Base-by-base conservation (phyloP, 2,329 filamentous ascomycete genomes). In the Cordyceps fumosorosea region DNA sequence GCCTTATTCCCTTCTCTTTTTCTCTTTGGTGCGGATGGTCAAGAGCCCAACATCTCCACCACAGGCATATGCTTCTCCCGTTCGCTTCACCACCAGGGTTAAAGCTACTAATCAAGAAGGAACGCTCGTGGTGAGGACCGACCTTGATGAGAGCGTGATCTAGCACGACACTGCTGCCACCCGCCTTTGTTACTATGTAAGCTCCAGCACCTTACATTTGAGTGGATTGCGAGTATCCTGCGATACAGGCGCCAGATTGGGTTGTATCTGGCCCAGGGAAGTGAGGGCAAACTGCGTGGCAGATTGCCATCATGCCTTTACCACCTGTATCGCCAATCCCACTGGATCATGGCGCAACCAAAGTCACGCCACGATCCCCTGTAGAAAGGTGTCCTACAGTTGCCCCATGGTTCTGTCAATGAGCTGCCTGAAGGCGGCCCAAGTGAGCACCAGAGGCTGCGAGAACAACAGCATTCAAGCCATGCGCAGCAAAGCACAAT, bases 231-330 rank as follows among this genome's bases (percentile, higher is more conserved):
- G 52, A 55, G 45, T 44, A 50, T 32, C 51, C 24, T 50, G 29
- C 59, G 32, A 54, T 32, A 51, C 52, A 56, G 34, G 59, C 34
- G 53, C 52, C 59, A 56, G 52, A 55, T 32, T 34, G 44, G 42
- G 58, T 60, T 29, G 26, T 20, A 20, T 54, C 58, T 37, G 58
- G 58, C 51, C 51, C 50, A 12, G 50, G 51, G 50, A 60, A 11
- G 22, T 32, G n/a, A 10, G 18, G 20, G 10, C 22, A 47, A 42
- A 24, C 12, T 56, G 52, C 45, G 22, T 37, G 20, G 60, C 60
- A 52, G 18, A 22, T 45, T 56, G 51, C 63, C 67, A 65, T 69
- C 67, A 67, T 66, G 67, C 68, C 65, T 69, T 69, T 71, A 71
- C 69, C 70, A 64, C 62, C 55, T 37, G 53, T 52, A 45, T 57